Evolutionary conservation across 176 grass and related monocot species (phyloP).

Genomic region (Bolboschoenus planiculmis): DNA sequence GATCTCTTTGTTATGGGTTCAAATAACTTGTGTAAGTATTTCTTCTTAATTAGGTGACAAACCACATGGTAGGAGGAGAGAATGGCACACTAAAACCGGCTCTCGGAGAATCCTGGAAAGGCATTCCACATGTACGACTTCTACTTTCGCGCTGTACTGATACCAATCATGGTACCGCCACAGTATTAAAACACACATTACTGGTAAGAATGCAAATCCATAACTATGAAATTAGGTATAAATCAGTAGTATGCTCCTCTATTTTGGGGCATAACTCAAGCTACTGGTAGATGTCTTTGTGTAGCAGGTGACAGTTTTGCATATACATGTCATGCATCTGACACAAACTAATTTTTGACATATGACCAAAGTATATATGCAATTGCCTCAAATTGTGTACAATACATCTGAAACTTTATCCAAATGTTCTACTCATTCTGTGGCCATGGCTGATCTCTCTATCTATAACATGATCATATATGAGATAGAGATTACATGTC

Average conservation of each 20-base stretch:
- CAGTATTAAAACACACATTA: conserved; percentile 18
- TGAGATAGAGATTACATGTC: conserved; percentile 19
- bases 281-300: neutral
- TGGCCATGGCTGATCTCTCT: conserved; percentile 18
- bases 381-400: neutral
- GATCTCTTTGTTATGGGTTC: neutral
- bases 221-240: neutral
- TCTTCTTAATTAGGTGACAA: conserved; percentile 21
- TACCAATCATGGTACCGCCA: neutral
- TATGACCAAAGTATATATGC: conserved; percentile 1
- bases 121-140: conserved; percentile 26
- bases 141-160: neutral
- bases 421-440: conserved; percentile 1
- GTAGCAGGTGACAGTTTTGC: conserved; percentile 8
- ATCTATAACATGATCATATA: neutral
- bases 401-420: conserved; percentile 15
- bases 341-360: neutral
- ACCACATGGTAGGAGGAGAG: conserved; percentile 23
- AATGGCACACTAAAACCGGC: conserved; percentile 17
- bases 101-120: conserved; percentile 22
- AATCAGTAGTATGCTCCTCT: neutral
- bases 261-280: neutral
- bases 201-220: conserved; percentile 1
- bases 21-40: neutral
- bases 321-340: neutral